Base-by-base conservation (phyloP, 164 flowering plant species). In the Platanus orientalis region DNA sequence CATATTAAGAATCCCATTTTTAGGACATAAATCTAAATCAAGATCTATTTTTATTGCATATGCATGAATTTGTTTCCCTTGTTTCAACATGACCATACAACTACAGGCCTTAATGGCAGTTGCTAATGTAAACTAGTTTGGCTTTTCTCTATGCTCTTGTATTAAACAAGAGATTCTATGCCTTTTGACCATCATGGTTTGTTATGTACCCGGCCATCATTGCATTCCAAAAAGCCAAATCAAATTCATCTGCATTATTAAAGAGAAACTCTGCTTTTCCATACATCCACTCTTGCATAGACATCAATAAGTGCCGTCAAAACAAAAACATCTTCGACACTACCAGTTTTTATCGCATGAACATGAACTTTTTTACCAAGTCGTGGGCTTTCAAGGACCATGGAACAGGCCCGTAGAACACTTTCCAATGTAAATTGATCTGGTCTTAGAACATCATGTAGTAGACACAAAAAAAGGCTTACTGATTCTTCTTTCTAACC, bases 11-110 rank as follows among this genome's bases (percentile, higher is more conserved):
- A 80, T 72, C 12, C 81, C 81, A 58, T 78, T 72, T 40, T 71
- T 63, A 19, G 80, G 80, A 68, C 61, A 72, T 57, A 82, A 56
- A 73, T 84, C 83, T 17, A 66, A 61, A 50, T 71, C 73, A 60
- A 75, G 69, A 13, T 79, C 83, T 21, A 63, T 51, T 59, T 80
- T 84, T 27, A 76, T 44, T 9, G 51, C 66, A 62, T 74, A 55
- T 28, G 75, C 81, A 69, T 84, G 89, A 48, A 80, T 62, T 73
- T 84, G 86, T 63, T 62, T 72, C n/a, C 89, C 89, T 59, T 75
- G 63, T 49, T 64, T 62, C 14, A 82, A 13, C 4, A 52, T 69
- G 23, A 75, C 69, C 58, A 73, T 69, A 62, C 68, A 65, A 65
- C 78, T 68, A 66, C 82, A 77, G n/a, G 84, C 82, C 56, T 79